Evolutionary conservation across 208 protist species (phyloP), one percentile per base, ranked within the genome.

Genomic region (Vickermania spadyakhi): DNA sequence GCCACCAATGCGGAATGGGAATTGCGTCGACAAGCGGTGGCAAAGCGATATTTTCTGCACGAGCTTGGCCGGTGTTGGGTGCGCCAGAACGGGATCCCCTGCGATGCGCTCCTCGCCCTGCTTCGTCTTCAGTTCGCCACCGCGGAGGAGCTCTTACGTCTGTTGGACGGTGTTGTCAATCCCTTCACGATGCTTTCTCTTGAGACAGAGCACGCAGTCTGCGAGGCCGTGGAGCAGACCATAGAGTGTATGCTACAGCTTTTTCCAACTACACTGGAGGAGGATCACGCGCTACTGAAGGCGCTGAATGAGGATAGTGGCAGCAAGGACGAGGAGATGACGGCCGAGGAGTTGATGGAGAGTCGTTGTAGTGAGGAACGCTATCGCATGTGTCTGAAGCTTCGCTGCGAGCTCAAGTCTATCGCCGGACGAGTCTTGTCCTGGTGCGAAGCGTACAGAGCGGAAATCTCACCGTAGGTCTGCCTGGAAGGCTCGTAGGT

Each of bases 131-230:
- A 83, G 45, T 56, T 93, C n/a, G 85, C 86, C 14, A 56, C 84
- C 54, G 78, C 69, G 2, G 69, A 80, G 18, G 85, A 95, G 67
- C 87, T 95, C 52, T 81, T 95, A 75, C 83, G 90, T 60, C 29
- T 29, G 1, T 18, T 45, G 11, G 36, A 45, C 36, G 29, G 60
- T 28, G 54, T 49, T 14, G 58, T 79, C 28, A 65, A 81, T 29
- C 84, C 86, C 26, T 93, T 93, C 31, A 26, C 27, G 5, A 5
- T 59, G 7, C 64, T 91, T 14, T 80, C 83, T 1, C 52, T 41
- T 18, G 28, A 45, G 23, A 91, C 86, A 13, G 85, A 96, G 72
- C 21, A 28, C n/a, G 56, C 56, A 1, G 63, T 96, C 5, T 58
- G 86, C 31, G 54, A 73, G 0, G 64, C 81, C 1, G 67, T 96